A percentile compares a stretch with the other conserved stretches of the same genome.
These are phyloP conservation scores for Botrytis hyacinthi DNA, from an alignment of 2,329 filamentous ascomycete species.

Conservation along the genomic window DNA sequence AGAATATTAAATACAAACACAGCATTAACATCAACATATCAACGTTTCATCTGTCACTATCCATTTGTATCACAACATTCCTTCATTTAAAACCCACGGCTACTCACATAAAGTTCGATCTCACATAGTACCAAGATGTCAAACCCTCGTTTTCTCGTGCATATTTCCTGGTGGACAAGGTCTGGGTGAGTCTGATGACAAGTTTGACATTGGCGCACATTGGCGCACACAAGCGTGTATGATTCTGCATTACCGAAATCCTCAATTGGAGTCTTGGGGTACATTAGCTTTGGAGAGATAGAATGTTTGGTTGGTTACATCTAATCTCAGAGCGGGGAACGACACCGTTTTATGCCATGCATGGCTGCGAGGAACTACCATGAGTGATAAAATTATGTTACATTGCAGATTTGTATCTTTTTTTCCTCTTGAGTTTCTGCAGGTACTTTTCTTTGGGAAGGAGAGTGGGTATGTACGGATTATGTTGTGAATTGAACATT, in stretches of 20 bases:
- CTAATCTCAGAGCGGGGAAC: slow-evolving; percentile 9
- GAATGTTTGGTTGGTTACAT: not conserved
- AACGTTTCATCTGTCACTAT: slow-evolving; percentile 9
- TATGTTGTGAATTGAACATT: not conserved
- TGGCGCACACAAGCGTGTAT: not conserved
- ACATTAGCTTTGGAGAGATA: not conserved
- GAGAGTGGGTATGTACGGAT: not conserved
- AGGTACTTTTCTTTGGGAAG: not conserved
- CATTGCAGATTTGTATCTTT: not conserved
- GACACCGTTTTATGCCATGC: not conserved
- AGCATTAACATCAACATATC: not conserved
- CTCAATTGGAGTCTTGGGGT: not conserved
- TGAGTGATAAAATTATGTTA: not conserved
- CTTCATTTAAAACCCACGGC: slow-evolving; percentile 5
- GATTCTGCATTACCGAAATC: not conserved
- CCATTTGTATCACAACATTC: not conserved
- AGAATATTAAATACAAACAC: not conserved
- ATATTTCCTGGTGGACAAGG: slow-evolving; percentile 7
- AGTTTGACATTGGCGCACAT: slow-evolving; percentile 1
- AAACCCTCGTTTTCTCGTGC: slow-evolving; percentile 19
- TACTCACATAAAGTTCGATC: not conserved
- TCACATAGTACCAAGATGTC: slow-evolving; percentile 7
- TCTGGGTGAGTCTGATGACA: not conserved
- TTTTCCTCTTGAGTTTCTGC: not conserved
- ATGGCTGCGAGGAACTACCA: not conserved